phyloP scores from a whole-genome alignment of 164 flowering plant genomes.

The Nymphaea colorata region DNA sequence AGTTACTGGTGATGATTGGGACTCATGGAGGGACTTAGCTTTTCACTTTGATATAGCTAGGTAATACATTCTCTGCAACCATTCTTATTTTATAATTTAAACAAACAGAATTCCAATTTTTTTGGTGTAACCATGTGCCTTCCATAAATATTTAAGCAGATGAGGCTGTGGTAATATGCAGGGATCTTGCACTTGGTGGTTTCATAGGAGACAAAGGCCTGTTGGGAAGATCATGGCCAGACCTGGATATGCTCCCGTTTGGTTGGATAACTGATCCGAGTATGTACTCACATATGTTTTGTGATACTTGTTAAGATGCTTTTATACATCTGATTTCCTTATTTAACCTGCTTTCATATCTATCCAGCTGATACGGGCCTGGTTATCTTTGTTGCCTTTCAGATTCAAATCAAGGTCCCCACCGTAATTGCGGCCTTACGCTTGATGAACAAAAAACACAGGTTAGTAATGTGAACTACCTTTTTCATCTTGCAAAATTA shows the following conservation, averaged over 20 bases:
- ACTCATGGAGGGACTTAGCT: conserved; percentile 63
- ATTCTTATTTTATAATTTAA: too few relatives aligned
- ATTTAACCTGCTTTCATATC: too few relatives aligned
- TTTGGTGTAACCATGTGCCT: not conserved
- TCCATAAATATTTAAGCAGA: not conserved
- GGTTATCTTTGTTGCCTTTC: not conserved
- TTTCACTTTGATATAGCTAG: conserved; percentile 76
- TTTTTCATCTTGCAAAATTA: not conserved
- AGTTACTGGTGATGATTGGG: conserved; percentile 95
- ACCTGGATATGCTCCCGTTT: conserved; percentile 1
- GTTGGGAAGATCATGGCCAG: conserved; percentile 1
- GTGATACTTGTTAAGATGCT: too few relatives aligned
- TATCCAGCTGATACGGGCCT: not conserved
- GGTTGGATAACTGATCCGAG: conserved; percentile 3
- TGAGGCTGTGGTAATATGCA: not conserved
- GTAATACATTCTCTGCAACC: conserved; percentile 13
- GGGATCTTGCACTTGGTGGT: conserved; percentile 1
- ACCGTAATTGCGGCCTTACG: conserved; percentile 1
- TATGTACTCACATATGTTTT: not conserved
- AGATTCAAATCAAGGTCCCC: conserved; percentile 2
- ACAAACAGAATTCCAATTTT: not conserved
- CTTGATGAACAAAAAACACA: conserved; percentile 1
- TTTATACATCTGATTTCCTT: too few relatives aligned
- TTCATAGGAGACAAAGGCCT: conserved; percentile 1
- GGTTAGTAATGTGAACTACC: not conserved